Evolutionary conservation across 441 rosid species (phyloP), one percentile per base, ranked within the genome.

Genomic region (Bruguiera hainesii): DNA sequence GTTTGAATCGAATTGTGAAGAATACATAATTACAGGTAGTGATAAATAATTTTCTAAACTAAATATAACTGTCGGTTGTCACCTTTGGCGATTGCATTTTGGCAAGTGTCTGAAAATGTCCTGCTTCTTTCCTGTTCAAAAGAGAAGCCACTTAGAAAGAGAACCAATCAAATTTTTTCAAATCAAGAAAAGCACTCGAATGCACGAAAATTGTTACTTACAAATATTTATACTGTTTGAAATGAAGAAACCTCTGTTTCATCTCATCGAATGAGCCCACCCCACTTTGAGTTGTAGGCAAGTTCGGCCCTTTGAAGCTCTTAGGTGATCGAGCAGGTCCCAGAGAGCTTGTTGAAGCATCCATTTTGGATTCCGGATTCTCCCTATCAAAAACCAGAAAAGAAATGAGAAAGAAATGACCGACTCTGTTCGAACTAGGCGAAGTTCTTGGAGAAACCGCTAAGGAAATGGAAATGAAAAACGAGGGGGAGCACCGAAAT

Each of bases 41-140:
- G 46, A 39, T 10, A 10, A 39, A 39, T 26, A 55, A 7, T 15
- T 35, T 16, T n/a, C 28, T 20, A 21, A 13, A 53, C 58, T 13
- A 26, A n/a, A 13, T 11, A 13, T 53, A 64, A 48, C 48, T 58
- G 23, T 33, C 46, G 29, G 20, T 33, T 26, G 63, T 61, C 55
- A 91, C 98, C 96, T 90, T 89, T 21, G 98, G 98, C 46, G 90
- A 78, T 82, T 95, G 98, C 76, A 66, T 69, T 59, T 87, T 63
- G 20, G 98, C 84, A 50, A 92, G 89, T 61, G 70, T 76, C 79
- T 74, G 81, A 76, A 64, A 95, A 78, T 81, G 87, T 69, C 89
- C 93, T n/a, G 69, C 66, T 71, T 89, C 84, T 77, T 80, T 80
- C 87, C 99, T 95, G 88, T 39, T 51, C 58, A 75, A 65, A 15